These are phyloP conservation scores for Taiozyma sp. DNA, from an alignment of 1,139 yeast species.

Conservation along the genomic window DNA sequence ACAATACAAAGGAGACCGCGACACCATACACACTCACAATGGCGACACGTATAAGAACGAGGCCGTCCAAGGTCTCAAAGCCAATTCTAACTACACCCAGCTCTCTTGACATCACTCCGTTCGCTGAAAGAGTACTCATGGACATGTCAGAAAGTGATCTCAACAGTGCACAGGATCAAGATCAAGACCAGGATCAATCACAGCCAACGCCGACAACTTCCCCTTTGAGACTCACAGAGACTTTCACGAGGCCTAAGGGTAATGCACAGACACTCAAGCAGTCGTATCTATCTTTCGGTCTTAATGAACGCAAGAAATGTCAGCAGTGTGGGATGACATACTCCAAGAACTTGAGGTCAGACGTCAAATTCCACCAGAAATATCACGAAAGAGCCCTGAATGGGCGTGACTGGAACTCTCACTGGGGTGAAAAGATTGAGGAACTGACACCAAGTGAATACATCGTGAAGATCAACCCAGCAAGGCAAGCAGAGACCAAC, in stretches of 20 bases:
- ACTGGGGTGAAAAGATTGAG: slow-evolving; percentile 24
- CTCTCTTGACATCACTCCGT: not conserved
- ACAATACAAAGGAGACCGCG: too few relatives aligned
- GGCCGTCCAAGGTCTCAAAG: not conserved
- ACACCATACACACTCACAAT: too few relatives aligned
- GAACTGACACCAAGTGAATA: slow-evolving; percentile 7
- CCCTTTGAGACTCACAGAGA: not conserved
- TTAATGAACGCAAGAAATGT: slow-evolving; percentile 36
- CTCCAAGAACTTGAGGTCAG: slow-evolving; percentile 39
- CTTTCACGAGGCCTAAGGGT: not conserved
- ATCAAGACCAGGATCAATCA: not conserved
- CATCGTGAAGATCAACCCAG: slow-evolving; percentile 28
- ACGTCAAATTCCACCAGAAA: slow-evolving; percentile 41
- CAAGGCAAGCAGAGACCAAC: slow-evolving; percentile 25
- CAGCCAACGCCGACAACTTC: not conserved
- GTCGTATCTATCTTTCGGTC: slow-evolving; percentile 12
- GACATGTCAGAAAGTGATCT: not conserved
- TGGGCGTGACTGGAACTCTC: slow-evolving; percentile 42
- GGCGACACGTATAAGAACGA: not conserved
- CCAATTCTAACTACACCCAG: not conserved
- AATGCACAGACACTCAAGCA: slow-evolving; percentile 6
- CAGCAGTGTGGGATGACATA: slow-evolving; percentile 59
- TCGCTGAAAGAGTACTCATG: not conserved
- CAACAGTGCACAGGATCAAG: not conserved
- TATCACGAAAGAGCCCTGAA: slow-evolving; percentile 42